Evolutionary conservation across 2,329 filamentous ascomycete genomes (phyloP).

Genomic region (Pestalotiopsis sp.): DNA sequence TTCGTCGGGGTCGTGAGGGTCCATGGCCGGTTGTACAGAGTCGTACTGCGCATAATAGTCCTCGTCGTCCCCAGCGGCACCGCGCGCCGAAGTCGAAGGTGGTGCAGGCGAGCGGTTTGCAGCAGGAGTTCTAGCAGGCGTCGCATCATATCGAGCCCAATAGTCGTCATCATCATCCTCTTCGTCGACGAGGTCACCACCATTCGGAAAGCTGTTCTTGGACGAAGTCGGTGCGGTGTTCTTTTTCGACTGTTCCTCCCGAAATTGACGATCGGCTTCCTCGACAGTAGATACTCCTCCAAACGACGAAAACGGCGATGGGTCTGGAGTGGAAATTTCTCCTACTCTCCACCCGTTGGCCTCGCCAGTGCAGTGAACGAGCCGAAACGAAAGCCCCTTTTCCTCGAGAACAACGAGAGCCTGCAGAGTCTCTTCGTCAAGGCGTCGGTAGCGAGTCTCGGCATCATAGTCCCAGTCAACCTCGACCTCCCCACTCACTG

Average conservation of each 20-base stretch:
- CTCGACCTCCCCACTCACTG: slow-evolving; percentile 79
- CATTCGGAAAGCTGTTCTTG: slow-evolving; percentile 19
- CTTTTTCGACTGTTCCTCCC: slow-evolving; percentile 32
- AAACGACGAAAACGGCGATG: slow-evolving; percentile 57
- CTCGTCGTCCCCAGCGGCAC: slow-evolving; percentile 55
- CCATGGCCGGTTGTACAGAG: slow-evolving; percentile 78
- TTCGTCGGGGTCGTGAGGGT: slow-evolving; percentile 81
- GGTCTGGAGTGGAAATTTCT: slow-evolving; percentile 66
- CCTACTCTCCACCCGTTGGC: slow-evolving; percentile 72
- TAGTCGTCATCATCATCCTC: slow-evolving; percentile 76
- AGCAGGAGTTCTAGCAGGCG: slow-evolving; percentile 65
- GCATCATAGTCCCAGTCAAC: slow-evolving; percentile 69
- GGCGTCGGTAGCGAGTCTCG: slow-evolving; percentile 63
- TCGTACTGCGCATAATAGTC: slow-evolving; percentile 80
- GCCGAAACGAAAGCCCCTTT: slow-evolving; percentile 64
- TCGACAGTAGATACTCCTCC: slow-evolving; percentile 52
- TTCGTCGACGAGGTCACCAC: slow-evolving; percentile 28
- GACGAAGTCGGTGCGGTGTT: slow-evolving; percentile 11
- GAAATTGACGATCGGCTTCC: slow-evolving; percentile 64
- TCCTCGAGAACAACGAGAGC: slow-evolving; percentile 64
- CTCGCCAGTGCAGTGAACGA: slow-evolving; percentile 71
- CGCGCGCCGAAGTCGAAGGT: slow-evolving; percentile 31
- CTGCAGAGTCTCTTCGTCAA: slow-evolving; percentile 77
- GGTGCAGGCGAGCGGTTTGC: slow-evolving; percentile 66
- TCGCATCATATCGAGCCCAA: slow-evolving; percentile 78